Conservation (phyloP, 129 eudicot species). For the Ambrosia artemisiifolia region DNA sequence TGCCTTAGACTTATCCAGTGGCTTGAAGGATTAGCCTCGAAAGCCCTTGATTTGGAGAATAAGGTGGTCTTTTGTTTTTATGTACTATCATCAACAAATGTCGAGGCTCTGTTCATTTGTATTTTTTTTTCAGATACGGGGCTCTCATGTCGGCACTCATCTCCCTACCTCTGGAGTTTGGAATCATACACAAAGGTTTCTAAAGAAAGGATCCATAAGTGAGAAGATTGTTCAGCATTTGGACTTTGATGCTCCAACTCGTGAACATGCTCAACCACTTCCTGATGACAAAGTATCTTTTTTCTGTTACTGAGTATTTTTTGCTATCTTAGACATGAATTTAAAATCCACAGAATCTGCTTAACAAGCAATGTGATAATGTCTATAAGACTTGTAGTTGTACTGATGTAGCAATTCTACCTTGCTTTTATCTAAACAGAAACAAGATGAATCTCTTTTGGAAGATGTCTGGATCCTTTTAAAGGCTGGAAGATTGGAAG, state of each 20-base stretch:
- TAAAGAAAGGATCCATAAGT: slow-evolving; percentile 61
- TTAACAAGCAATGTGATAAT: neutral
- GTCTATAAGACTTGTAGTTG: neutral
- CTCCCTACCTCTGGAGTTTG: slow-evolving; percentile 94
- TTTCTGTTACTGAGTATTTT: neutral
- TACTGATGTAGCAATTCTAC: neutral
- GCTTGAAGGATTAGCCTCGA: slow-evolving; percentile 96
- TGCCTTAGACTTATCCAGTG: slow-evolving; percentile 94
- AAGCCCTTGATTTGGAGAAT: slow-evolving; percentile 86
- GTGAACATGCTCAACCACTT: slow-evolving; percentile 82
- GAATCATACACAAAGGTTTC: slow-evolving; percentile 85
- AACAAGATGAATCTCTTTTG: slow-evolving; percentile 89
- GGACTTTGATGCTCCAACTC: slow-evolving; percentile 99
- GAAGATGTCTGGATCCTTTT: slow-evolving; percentile 94
- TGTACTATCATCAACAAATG: neutral
- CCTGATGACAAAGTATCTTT: slow-evolving; percentile 79
- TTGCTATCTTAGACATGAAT: neutral
- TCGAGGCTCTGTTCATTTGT: neutral
- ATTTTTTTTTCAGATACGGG: slow-evolving; percentile 58
- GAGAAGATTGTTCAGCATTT: slow-evolving; percentile 63
- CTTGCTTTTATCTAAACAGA: slow-evolving; percentile 39
- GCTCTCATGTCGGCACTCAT: slow-evolving; percentile 96
- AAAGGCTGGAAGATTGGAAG: slow-evolving; percentile 90
- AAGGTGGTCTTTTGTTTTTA: slow-evolving; percentile 45
- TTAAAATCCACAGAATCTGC: neutral